These are phyloP conservation scores for Lentinula lateritia DNA, from an alignment of 768 basidiomycete species.

Conservation along the genomic window DNA sequence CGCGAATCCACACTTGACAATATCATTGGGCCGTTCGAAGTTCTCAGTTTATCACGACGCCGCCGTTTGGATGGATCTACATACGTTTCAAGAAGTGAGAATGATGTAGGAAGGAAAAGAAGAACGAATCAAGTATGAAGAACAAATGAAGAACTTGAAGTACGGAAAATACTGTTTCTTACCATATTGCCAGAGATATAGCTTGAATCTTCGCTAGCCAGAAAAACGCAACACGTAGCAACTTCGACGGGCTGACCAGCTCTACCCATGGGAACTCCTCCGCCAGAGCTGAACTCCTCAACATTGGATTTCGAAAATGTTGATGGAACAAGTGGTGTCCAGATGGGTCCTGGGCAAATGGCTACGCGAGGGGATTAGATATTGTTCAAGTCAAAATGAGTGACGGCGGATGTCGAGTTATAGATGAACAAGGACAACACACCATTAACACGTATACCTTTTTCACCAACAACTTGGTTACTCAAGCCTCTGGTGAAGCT, in stretches of 20 bases:
- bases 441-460: slow-evolving; percentile 42
- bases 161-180: background rate
- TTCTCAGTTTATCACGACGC: slow-evolving; percentile 2
- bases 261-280: slow-evolving; percentile 32
- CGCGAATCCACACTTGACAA: too few relatives aligned
- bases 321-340: slow-evolving; percentile 38
- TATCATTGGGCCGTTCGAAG: background rate
- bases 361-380: slow-evolving; percentile 13
- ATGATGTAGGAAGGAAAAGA: too few relatives aligned
- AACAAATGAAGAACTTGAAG: too few relatives aligned
- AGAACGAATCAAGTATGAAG: too few relatives aligned
- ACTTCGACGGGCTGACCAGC: slow-evolving; percentile 48
- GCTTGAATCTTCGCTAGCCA: slow-evolving; percentile 14
- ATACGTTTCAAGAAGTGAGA: background rate
- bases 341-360: slow-evolving; percentile 39
- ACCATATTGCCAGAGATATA: slow-evolving; percentile 6
- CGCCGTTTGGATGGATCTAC: slow-evolving; percentile 5
- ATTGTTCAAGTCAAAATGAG: background rate
- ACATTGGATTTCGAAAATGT: slow-evolving; percentile 30
- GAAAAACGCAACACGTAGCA: slow-evolving; percentile 39
- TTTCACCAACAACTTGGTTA: slow-evolving; percentile 46
- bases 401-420: background rate
- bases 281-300: slow-evolving; percentile 20
- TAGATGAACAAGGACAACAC: slow-evolving; percentile 1
- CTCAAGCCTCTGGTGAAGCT: slow-evolving; percentile 40